phyloP scores from a whole-genome alignment of 2,329 filamentous ascomycete genomes.

The Xylaria sp. region DNA sequence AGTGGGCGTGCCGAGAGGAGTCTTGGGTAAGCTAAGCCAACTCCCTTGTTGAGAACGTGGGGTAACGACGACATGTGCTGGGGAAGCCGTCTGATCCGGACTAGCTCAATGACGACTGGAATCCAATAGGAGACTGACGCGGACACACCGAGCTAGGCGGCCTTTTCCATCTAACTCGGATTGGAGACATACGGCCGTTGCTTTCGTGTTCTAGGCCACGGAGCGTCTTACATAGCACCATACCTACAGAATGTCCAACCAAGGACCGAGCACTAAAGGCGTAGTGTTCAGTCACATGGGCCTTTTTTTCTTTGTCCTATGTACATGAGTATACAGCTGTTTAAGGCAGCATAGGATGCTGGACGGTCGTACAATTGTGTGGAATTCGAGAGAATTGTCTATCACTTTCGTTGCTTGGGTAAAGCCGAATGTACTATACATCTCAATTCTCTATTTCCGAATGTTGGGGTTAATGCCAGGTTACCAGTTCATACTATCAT shows the following conservation, averaged over 20 bases:
- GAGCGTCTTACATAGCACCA: background rate
- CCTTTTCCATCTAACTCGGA: background rate
- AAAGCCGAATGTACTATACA: too few species aligned
- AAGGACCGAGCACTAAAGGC: background rate
- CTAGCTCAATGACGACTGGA: background rate
- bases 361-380: background rate
- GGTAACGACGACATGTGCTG: background rate
- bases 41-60: slow-evolving; percentile 1
- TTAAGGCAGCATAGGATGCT: background rate
- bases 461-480: background rate
- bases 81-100: background rate
- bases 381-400: background rate
- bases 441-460: background rate
- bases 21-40: slow-evolving; percentile 7
- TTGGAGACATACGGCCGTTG: background rate
- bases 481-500: background rate
- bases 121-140: background rate
- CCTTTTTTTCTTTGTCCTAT: background rate
- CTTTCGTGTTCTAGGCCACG: background rate
- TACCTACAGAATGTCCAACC: background rate
- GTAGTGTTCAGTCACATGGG: background rate
- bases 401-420: background rate
- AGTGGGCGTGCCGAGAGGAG: background rate
- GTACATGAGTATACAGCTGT: background rate
- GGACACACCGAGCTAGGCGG: background rate